Evolutionary conservation across 345 rosid species (phyloP).

Genomic region (Pistacia integerrima): DNA sequence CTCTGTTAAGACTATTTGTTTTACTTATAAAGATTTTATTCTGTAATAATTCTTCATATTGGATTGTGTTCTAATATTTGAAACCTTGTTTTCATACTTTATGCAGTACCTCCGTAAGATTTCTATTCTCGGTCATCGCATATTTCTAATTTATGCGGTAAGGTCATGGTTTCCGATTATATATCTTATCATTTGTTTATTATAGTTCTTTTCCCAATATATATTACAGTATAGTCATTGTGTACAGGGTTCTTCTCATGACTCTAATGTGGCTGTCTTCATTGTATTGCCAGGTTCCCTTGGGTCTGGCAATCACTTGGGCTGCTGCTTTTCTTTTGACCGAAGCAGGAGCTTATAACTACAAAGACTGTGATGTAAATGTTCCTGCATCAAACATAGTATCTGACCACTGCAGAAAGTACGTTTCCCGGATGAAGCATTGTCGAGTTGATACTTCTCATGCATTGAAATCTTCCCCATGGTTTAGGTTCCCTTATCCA

Average conservation of each 20-base stretch:
- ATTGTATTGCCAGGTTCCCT: slow-evolving; percentile 66
- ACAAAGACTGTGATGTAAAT: slow-evolving; percentile 80
- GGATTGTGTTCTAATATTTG: slow-evolving; percentile 19
- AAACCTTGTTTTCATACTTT: slow-evolving; percentile 14
- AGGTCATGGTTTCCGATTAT: slow-evolving; percentile 23
- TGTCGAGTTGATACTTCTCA: slow-evolving; percentile 90
- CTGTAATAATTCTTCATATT: not conserved
- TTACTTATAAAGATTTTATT: not conserved
- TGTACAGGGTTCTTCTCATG: not conserved
- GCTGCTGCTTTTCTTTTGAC: slow-evolving; percentile 88
- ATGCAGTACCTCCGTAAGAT: slow-evolving; percentile 95
- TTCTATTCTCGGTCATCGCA: slow-evolving; percentile 86
- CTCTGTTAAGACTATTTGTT: not conserved
- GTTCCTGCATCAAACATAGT: slow-evolving; percentile 76
- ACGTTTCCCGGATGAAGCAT: slow-evolving; percentile 74
- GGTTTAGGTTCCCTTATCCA: slow-evolving; percentile 98
- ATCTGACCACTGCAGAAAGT: slow-evolving; percentile 87
- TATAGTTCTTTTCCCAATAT: not conserved
- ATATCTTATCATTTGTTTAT: not conserved
- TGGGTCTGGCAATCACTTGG: slow-evolving; percentile 96
- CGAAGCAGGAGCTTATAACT: slow-evolving; percentile 75
- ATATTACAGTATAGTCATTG: slow-evolving; percentile 1
- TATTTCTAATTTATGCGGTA: slow-evolving; percentile 95
- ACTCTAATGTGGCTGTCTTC: slow-evolving; percentile 2
- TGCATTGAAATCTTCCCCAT: slow-evolving; percentile 81